These are phyloP conservation scores for Pedinophyceae sp. DNA, from an alignment of 139 green algal species.

Conservation along the genomic window DNA sequence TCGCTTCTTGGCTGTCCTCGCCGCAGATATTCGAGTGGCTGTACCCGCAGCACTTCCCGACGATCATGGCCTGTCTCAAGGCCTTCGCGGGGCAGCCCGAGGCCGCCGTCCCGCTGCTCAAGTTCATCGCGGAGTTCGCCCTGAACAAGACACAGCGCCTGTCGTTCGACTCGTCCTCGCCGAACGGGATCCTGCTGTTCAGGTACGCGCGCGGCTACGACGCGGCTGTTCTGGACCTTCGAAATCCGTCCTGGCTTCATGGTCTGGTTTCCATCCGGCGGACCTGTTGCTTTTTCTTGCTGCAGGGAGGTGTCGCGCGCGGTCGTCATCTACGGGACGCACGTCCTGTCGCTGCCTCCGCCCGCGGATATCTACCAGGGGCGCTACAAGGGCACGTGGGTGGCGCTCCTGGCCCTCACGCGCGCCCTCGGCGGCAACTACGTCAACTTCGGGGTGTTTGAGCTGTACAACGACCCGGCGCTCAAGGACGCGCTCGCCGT, in stretches of 20 bases:
- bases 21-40: constrained; percentile 97
- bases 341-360: constrained; percentile 24
- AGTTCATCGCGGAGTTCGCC: constrained; percentile 92
- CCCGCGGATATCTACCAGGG: constrained; percentile 40
- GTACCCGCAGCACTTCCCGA: constrained; percentile 73
- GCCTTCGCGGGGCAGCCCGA: constrained; percentile 60
- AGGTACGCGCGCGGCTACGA: too few relatives aligned
- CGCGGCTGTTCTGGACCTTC: too few relatives aligned
- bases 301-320: too few relatives aligned
- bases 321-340: too few relatives aligned
- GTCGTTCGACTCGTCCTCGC: constrained; percentile 82
- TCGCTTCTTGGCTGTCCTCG: too few relatives aligned
- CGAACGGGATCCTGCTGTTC: constrained; percentile 92
- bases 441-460: constrained; percentile 98
- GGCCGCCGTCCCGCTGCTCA: constrained; percentile 81
- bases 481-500: constrained; percentile 72
- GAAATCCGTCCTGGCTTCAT: too few relatives aligned
- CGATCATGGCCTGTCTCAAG: constrained; percentile 63
- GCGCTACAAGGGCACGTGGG: constrained; percentile 91
- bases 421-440: constrained; percentile 83
- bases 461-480: constrained; percentile 80
- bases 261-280: too few relatives aligned
- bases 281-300: too few relatives aligned
- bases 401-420: constrained; percentile 64
- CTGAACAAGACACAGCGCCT: constrained; percentile 93